phyloP scores from a whole-genome alignment of 108 stramenopile genomes.

The Cyclotella choctawhatcheeana region DNA sequence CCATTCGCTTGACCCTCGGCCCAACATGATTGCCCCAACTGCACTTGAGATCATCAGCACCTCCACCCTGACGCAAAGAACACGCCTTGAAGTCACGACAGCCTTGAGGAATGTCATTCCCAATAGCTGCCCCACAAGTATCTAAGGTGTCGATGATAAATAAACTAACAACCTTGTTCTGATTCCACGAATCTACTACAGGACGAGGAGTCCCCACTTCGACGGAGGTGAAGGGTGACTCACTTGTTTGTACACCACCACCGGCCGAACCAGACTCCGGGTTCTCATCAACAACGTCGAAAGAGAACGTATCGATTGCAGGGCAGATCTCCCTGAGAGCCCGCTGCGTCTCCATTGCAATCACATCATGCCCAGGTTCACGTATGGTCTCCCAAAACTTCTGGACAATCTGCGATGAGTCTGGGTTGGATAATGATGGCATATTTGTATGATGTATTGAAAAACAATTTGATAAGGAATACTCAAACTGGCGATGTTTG shows the following conservation, averaged over 20 bases:
- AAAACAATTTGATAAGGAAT: neutral
- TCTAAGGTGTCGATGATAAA: neutral
- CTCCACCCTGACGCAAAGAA: neutral
- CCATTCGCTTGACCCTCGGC: constrained; percentile 2
- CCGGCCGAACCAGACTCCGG: neutral
- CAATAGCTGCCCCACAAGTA: constrained; percentile 4
- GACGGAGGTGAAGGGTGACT: neutral
- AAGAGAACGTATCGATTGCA: neutral
- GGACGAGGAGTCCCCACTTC: constrained; percentile 7
- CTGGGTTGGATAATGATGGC: constrained; percentile 2
- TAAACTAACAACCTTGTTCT: constrained; percentile 1
- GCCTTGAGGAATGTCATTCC: neutral
- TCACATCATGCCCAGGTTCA: neutral
- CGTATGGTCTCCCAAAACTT: neutral
- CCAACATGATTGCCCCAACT: neutral
- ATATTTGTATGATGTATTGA: neutral
- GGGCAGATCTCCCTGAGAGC: neutral
- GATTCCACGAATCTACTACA: neutral
- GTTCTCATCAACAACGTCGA: constrained; percentile 2
- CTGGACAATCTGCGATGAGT: neutral
- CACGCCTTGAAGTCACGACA: neutral
- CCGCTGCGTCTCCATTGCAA: neutral
- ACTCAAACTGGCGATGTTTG: constrained; percentile 5
- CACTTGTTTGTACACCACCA: neutral
- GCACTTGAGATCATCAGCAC: neutral